Percentiles rank a stretch among this genome's conserved stretches.
These are phyloP conservation scores for Lepraria neglecta DNA, from an alignment of 495 filamentous ascomycete species.

Conservation along the genomic window DNA sequence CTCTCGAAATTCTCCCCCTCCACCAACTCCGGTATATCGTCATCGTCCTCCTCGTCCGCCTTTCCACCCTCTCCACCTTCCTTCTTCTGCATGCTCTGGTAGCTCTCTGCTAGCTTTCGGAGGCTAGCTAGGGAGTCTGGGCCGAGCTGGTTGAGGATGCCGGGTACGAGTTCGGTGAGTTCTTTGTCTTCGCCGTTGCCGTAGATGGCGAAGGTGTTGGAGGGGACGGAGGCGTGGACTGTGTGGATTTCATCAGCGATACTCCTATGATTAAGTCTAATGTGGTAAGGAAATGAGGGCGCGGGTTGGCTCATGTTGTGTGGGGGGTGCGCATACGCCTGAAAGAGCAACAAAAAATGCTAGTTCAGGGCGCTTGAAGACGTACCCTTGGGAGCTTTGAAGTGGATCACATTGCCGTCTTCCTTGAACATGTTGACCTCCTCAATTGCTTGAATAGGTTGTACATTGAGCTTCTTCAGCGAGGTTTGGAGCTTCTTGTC, in stretches of 20 bases:
- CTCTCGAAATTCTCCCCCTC: conserved; percentile 95
- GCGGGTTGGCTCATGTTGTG: background rate
- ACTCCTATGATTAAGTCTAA: background rate
- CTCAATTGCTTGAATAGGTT: conserved; percentile 97
- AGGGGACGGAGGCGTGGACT: conserved; percentile 94
- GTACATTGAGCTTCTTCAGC: conserved; percentile 91
- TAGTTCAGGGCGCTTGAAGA: conserved; percentile 17
- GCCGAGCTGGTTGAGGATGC: conserved; percentile 98
- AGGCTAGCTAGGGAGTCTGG: conserved; percentile 97
- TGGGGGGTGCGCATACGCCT: background rate
- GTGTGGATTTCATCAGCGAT: background rate
- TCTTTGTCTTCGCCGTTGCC: conserved; percentile 98
- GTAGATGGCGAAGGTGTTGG: conserved; percentile 99
- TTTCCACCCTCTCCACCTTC: conserved; percentile 61
- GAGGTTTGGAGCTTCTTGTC: conserved; percentile 98
- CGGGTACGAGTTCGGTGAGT: conserved; percentile 96
- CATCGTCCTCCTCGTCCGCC: conserved; percentile 68
- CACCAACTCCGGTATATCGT: conserved; percentile 92
- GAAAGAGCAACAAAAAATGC: conserved; percentile 11
- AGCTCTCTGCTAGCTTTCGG: conserved; percentile 96
- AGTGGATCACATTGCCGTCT: conserved; percentile 99
- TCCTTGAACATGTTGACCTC: conserved; percentile 99
- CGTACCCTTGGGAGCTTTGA: conserved; percentile 90
- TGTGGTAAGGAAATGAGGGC: background rate
- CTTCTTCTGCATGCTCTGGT: conserved; percentile 98